Evolutionary conservation across 1,139 yeast genomes (phyloP), one percentile per base, ranked within the genome.

Genomic region (Candida sojae): DNA sequence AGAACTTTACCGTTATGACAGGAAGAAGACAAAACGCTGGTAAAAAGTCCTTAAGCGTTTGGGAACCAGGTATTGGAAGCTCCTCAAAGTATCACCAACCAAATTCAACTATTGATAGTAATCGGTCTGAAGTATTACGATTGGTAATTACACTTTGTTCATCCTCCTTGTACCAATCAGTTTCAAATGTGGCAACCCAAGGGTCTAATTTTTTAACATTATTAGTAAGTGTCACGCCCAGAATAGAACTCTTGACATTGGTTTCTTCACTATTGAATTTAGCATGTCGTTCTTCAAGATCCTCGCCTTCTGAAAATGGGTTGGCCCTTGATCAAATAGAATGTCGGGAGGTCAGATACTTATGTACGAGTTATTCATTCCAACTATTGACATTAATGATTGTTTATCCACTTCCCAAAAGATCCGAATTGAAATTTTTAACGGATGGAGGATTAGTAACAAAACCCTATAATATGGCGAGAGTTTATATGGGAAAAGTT

Each of bases 11-110:
- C 0, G 61, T 83, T 2, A 63, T 64, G 5, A 39, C 55, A 10
- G 26, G 25, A 26, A 34, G 9, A 26, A 21, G 17, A 29, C 34
- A 43, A 31, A 35, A 42, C 6, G 6, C 37, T 10, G 43, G 36
- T 2, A 53, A 48, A 33, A 53, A 48, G 9, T 42, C 37, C 17
- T 45, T 56, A 13, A 48, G 54, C 26, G 50, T 85, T 2, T 88
- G 96, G 96, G 95, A 88, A 57, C 82, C 88, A 0, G 96, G 96
- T 2, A 75, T 89, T 38, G 95, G 91, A 0, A 63, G 62, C 2
- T 54, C 66, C 10, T 69, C 73, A 3, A 70, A 67, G 45, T 73
- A 77, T 51, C 61, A 70, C 7, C 59, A 70, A 1, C 81, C 86
- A 0, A 71, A 77, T 46, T 70, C 81, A 4, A 72, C 77, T 8